These are phyloP conservation scores for Didymellaceae sp. DNA, from an alignment of 2,329 filamentous ascomycete species.

Conservation along the genomic window DNA sequence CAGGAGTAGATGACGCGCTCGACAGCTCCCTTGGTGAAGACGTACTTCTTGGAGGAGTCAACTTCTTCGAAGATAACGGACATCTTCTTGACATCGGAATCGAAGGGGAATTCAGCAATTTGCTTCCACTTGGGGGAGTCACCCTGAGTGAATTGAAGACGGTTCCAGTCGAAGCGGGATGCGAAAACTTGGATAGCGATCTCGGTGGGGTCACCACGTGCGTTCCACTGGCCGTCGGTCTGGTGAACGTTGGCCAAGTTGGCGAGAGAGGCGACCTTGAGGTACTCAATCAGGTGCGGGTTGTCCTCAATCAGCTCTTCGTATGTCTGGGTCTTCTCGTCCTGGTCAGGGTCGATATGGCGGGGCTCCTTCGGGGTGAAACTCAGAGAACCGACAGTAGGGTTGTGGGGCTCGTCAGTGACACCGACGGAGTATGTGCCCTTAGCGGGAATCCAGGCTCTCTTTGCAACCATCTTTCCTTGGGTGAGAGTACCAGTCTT, in stretches of 20 bases:
- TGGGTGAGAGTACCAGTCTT: slow-evolving; percentile 45
- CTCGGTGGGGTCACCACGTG: slow-evolving; percentile 60
- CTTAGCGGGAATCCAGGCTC: slow-evolving; percentile 43
- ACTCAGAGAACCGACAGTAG: slow-evolving; percentile 38
- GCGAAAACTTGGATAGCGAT: slow-evolving; percentile 78
- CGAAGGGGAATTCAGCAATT: slow-evolving; percentile 73
- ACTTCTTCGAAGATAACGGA: slow-evolving; percentile 65
- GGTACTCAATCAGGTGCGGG: slow-evolving; percentile 40
- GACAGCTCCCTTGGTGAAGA: slow-evolving; percentile 71
- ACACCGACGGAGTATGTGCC: slow-evolving; percentile 44
- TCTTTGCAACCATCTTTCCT: slow-evolving; percentile 45
- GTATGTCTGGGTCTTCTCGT: slow-evolving; percentile 29
- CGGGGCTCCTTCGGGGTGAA: slow-evolving; percentile 36
- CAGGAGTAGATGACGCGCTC: slow-evolving; percentile 61
- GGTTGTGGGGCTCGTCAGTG: slow-evolving; percentile 40
- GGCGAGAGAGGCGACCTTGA: slow-evolving; percentile 49
- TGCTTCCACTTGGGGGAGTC: slow-evolving; percentile 38
- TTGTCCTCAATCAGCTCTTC: slow-evolving; percentile 38
- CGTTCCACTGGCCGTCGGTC: slow-evolving; percentile 48
- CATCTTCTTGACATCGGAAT: slow-evolving; percentile 77
- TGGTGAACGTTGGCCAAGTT: slow-evolving; percentile 59
- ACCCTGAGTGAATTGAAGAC: slow-evolving; percentile 55
- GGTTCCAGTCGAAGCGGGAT: slow-evolving; percentile 67
- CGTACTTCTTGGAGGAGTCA: slow-evolving; percentile 49
- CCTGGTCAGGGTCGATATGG: slow-evolving; percentile 38